Percentiles rank a stretch among this genome's conserved stretches.
Conservation (phyloP, 805 yeast species). For the Candida piceae region DNA sequence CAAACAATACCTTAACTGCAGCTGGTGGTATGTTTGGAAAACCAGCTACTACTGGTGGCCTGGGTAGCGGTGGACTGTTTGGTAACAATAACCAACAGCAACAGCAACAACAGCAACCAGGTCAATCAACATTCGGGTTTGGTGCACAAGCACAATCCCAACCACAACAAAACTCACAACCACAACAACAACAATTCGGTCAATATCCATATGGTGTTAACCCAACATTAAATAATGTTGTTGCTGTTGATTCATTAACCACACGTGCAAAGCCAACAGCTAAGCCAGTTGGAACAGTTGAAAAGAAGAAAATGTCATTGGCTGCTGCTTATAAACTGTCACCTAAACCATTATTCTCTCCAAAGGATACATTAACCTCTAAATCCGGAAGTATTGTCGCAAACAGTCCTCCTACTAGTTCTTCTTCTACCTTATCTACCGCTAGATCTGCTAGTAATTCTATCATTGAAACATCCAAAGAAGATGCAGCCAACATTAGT, state of each 20-base stretch:
- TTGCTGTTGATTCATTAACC: constrained; percentile 32
- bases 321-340: constrained; percentile 56
- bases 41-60: constrained; percentile 19
- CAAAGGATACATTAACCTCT: constrained; percentile 18
- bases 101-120: constrained; percentile 5
- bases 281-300: constrained; percentile 40
- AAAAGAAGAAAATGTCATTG: constrained; percentile 57
- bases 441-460: constrained; percentile 23
- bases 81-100: constrained; percentile 24
- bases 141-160: constrained; percentile 10
- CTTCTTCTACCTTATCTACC: constrained; percentile 16
- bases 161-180: constrained; percentile 14
- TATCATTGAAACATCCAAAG: constrained; percentile 14
- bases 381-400: constrained; percentile 23
- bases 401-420: constrained; percentile 13
- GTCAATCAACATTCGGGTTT: constrained; percentile 5
- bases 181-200: constrained; percentile 25
- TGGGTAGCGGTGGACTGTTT: constrained; percentile 30
- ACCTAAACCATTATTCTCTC: constrained; percentile 53
- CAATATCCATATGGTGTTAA: constrained; percentile 77
- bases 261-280: constrained; percentile 48
- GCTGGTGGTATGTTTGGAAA: constrained; percentile 15
- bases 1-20: constrained; percentile 3
- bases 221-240: constrained; percentile 50
- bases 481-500: constrained; percentile 7